A percentile compares a stretch with the other conserved stretches of the same genome.
These are phyloP conservation scores for Marchantia paleacea DNA, from an alignment of 225 moss, liverwort and hornwort species.

Conservation along the genomic window DNA sequence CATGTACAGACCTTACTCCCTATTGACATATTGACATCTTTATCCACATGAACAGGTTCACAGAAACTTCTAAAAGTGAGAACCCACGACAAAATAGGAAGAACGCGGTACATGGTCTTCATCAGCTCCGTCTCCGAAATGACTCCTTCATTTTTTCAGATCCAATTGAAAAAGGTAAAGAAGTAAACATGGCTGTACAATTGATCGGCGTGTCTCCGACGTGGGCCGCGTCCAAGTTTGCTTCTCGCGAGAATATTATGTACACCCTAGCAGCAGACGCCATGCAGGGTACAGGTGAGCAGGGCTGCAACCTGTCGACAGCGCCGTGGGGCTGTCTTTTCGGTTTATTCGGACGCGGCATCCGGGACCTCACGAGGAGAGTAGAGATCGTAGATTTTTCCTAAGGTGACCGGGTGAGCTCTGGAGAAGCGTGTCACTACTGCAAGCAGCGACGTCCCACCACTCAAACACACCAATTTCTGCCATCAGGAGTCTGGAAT, in stretches of 20 bases:
- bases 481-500: constrained; percentile 5
- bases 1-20: background rate
- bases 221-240: background rate
- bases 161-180: background rate
- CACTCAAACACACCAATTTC: constrained; percentile 16
- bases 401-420: constrained; percentile 2
- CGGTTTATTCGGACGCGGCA: no score
- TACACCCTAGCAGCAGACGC: background rate
- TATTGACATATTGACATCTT: background rate
- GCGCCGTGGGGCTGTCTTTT: no score
- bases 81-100: background rate
- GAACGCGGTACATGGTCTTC: background rate
- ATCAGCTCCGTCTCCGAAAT: background rate
- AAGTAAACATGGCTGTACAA: background rate
- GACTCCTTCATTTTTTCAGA: background rate
- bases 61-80: background rate
- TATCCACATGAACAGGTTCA: background rate
- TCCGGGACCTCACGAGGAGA: background rate
- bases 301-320: no score
- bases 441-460: constrained; percentile 27
- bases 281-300: no score
- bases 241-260: background rate
- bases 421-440: constrained; percentile 1
- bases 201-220: background rate
- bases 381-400: constrained; percentile 13